Conservation (phyloP, 129 eudicot genomes). For the Flaveria bidentis region DNA sequence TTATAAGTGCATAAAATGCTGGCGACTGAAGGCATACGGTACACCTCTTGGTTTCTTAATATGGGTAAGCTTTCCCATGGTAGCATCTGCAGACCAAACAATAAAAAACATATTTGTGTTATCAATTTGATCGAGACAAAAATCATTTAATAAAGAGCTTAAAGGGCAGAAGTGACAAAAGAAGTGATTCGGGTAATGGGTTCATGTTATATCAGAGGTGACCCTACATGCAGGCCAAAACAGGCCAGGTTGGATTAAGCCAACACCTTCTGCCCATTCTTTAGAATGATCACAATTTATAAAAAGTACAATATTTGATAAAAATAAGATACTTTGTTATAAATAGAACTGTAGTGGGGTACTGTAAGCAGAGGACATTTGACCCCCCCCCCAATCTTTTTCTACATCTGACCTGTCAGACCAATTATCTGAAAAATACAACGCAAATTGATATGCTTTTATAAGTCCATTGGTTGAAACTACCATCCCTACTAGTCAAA, state of each 20-base stretch:
- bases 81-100: slow-evolving; percentile 69
- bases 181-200: neutral
- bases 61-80: slow-evolving; percentile 94
- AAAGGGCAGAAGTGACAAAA: slow-evolving; percentile 1
- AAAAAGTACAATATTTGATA: neutral
- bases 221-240: neutral
- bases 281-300: neutral
- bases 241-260: neutral
- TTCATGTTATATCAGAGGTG: neutral
- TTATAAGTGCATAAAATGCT: slow-evolving; percentile 65
- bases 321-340: neutral
- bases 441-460: neutral
- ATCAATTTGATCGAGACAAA: neutral
- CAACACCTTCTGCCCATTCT: neutral
- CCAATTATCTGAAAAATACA: neutral
- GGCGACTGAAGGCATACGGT: slow-evolving; percentile 91
- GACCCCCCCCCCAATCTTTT: neutral
- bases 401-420: neutral
- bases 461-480: neutral
- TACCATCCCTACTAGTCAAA: neutral
- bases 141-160: neutral
- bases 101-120: neutral
- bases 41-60: slow-evolving; percentile 78
- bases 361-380: neutral
- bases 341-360: neutral